A percentile compares a stretch with the other conserved stretches of the same genome.
phyloP scores from a whole-genome alignment of 345 rosid genomes.

The Erysimum cheiranthoides region DNA sequence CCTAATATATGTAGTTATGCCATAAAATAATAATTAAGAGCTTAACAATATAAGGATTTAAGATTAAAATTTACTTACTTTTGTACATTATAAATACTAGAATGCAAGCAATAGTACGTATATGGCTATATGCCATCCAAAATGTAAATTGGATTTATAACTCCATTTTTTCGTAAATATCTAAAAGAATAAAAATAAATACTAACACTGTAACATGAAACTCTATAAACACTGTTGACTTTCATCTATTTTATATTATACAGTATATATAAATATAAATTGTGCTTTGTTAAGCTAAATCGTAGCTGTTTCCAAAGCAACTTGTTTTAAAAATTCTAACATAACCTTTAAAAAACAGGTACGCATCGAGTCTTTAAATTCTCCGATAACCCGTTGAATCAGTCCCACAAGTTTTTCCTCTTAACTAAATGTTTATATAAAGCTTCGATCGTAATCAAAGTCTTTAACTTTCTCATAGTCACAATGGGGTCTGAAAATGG shows the following conservation, averaged over 20 bases:
- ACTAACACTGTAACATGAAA: conserved; percentile 23
- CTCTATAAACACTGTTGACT: conserved; percentile 44
- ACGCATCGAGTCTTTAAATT: conserved; percentile 46
- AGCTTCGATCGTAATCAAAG: conserved; percentile 21
- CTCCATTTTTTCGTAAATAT: too few species aligned
- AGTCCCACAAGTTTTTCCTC: conserved; percentile 7
- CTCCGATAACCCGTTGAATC: conserved; percentile 38
- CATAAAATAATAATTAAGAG: too few species aligned
- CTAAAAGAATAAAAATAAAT: too few species aligned
- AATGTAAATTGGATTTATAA: too few species aligned
- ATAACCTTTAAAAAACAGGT: conserved; percentile 37
- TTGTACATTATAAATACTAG: too few species aligned
- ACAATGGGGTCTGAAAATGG: conserved; percentile 51
- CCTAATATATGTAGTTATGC: too few species aligned
- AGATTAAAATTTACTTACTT: too few species aligned
- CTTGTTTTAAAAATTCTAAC: conserved; percentile 36
- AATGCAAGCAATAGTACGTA: too few species aligned
- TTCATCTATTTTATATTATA: background rate
- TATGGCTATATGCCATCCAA: too few species aligned
- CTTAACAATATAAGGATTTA: too few species aligned
- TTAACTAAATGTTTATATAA: background rate
- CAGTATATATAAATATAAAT: too few species aligned
- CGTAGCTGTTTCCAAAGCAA: conserved; percentile 40
- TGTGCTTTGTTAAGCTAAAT: conserved; percentile 38
- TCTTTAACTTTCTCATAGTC: background rate